A percentile compares a stretch with the other conserved stretches of the same genome.
Evolutionary conservation across 495 filamentous ascomycete species (phyloP).

Genomic region (Cercophora sp.): DNA sequence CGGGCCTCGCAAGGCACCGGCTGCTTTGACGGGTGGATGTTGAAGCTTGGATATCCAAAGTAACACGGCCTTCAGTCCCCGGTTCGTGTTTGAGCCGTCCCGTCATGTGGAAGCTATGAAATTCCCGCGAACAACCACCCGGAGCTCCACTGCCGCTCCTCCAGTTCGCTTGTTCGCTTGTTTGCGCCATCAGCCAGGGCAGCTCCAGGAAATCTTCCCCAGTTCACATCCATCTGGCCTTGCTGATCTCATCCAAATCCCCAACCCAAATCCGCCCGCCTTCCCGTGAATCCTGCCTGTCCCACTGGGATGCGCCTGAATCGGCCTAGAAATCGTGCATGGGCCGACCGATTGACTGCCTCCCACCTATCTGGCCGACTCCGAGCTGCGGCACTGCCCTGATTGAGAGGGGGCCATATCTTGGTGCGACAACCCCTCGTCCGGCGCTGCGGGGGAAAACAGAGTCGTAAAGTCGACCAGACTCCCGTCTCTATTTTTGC

Average conservation of each 20-base stretch:
- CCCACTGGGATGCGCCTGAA: no score
- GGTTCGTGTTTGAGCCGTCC: background rate
- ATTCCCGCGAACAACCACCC: slow-evolving; percentile 7
- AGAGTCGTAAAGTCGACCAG: background rate
- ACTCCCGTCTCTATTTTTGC: slow-evolving; percentile 4
- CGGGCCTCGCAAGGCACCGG: background rate
- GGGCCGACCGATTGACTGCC: background rate
- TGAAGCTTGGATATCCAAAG: slow-evolving; percentile 1
- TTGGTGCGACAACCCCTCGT: slow-evolving; percentile 13
- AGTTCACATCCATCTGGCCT: background rate
- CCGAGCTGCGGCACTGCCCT: slow-evolving; percentile 12
- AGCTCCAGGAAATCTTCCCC: background rate
- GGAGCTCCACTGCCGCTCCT: slow-evolving; percentile 9
- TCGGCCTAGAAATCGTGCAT: no score
- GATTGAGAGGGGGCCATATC: slow-evolving; percentile 7
- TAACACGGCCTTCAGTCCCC: background rate
- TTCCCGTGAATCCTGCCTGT: background rate
- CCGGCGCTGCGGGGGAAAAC: background rate
- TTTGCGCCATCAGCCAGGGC: background rate
- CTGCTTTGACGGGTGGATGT: background rate
- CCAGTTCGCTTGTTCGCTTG: slow-evolving; percentile 6
- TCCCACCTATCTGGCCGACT: slow-evolving; percentile 1
- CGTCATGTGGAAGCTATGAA: slow-evolving; percentile 4
- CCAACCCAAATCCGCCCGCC: background rate
- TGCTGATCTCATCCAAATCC: background rate